These are phyloP conservation scores for Tolypocladium tundrense DNA, from an alignment of 2,329 filamentous ascomycete species.

Conservation along the genomic window DNA sequence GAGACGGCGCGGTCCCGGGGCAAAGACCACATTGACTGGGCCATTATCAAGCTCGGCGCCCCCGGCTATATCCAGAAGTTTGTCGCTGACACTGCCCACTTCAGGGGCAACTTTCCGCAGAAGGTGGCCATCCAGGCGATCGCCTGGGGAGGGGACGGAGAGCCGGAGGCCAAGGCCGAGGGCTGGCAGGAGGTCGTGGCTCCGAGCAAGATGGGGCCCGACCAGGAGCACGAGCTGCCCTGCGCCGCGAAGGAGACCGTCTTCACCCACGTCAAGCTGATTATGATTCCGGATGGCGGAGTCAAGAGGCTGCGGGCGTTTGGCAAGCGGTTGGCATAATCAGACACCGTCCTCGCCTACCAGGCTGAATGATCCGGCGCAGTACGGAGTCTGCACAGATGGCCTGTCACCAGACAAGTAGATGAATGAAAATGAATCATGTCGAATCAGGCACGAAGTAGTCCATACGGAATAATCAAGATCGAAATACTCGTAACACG, in stretches of 20 bases:
- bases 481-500: neutral
- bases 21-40: slow-evolving; percentile 68
- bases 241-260: slow-evolving; percentile 43
- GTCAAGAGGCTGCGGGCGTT: slow-evolving; percentile 67
- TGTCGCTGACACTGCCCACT: slow-evolving; percentile 72
- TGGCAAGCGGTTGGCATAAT: slow-evolving; percentile 16
- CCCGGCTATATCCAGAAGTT: slow-evolving; percentile 55
- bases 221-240: slow-evolving; percentile 60
- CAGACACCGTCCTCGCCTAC: neutral
- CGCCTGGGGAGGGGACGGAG: slow-evolving; percentile 40
- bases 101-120: slow-evolving; percentile 75
- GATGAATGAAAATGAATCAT: neutral
- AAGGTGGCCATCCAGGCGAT: slow-evolving; percentile 59
- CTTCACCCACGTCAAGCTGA: slow-evolving; percentile 79
- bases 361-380: neutral
- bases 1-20: slow-evolving; percentile 68
- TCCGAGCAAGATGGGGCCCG: slow-evolving; percentile 60
- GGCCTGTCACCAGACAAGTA: neutral
- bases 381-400: neutral
- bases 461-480: neutral
- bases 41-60: slow-evolving; percentile 63
- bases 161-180: slow-evolving; percentile 44
- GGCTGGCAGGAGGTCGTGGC: slow-evolving; percentile 58
- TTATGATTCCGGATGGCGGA: slow-evolving; percentile 87
- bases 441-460: no score